Evolutionary conservation across 306 rosid species (phyloP).

Genomic region (Benincasa hispida): DNA sequence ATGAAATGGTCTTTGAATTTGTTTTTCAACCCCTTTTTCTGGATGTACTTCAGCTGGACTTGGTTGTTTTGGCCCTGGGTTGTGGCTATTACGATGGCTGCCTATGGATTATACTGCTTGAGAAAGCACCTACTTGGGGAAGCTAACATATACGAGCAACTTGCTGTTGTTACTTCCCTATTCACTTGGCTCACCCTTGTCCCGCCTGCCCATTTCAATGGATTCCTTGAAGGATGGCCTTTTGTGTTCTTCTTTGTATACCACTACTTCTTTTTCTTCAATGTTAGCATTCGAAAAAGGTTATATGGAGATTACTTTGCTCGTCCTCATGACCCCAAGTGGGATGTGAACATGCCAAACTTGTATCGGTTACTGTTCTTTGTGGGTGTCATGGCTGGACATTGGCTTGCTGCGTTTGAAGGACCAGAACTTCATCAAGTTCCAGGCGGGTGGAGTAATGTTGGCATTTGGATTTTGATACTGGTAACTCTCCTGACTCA

Average conservation of each 20-base stretch:
- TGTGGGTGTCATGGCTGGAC: slow-evolving; percentile 52
- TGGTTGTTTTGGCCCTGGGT: slow-evolving; percentile 96
- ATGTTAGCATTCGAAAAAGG: slow-evolving; percentile 66
- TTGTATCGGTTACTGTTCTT: slow-evolving; percentile 55
- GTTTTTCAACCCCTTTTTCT: slow-evolving; percentile 66
- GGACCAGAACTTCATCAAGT: slow-evolving; percentile 79
- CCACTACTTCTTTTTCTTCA: slow-evolving; percentile 90
- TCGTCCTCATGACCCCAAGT: slow-evolving; percentile 75
- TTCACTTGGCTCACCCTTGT: slow-evolving; percentile 95
- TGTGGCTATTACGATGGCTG: slow-evolving; percentile 35
- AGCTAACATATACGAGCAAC: slow-evolving; percentile 66
- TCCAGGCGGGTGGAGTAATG: slow-evolving; percentile 61
- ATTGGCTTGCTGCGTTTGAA: slow-evolving; percentile 93
- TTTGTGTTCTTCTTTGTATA: slow-evolving; percentile 73
- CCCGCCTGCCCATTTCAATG: slow-evolving; percentile 79
- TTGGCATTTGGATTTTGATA: slow-evolving; percentile 58
- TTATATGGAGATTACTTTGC: slow-evolving; percentile 69
- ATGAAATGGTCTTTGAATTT: slow-evolving; percentile 49
- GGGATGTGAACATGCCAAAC: slow-evolving; percentile 59
- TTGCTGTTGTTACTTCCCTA: slow-evolving; percentile 58
- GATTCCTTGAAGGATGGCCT: slow-evolving; percentile 96
- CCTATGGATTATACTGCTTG: slow-evolving; percentile 58
- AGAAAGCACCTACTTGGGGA: slow-evolving; percentile 49
- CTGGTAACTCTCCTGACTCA: slow-evolving; percentile 54
- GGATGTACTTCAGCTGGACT: slow-evolving; percentile 97